phyloP scores from a whole-genome alignment of 129 eudicot species.

The Centrapalus pauciflorus region DNA sequence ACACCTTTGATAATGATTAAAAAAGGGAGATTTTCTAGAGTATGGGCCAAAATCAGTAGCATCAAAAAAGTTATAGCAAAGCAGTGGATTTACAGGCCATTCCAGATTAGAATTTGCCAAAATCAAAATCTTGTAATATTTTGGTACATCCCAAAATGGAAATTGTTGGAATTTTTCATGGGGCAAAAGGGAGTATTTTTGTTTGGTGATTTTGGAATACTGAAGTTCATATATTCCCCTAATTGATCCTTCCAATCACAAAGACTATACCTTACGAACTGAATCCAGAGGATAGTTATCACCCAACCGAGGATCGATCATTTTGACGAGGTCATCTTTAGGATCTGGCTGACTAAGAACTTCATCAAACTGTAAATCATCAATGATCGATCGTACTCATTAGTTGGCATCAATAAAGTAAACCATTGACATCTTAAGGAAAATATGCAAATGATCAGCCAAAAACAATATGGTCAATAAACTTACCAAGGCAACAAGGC shows the following conservation, averaged over 20 bases:
- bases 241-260: not conserved
- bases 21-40: too few relatives aligned
- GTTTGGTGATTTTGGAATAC: not conserved
- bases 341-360: constrained; percentile 51
- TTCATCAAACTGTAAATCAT: constrained; percentile 60
- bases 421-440: not conserved
- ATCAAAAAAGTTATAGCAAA: too few relatives aligned
- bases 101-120: too few relatives aligned
- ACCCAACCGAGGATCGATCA: constrained; percentile 78
- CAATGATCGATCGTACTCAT: not conserved
- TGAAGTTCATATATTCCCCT: not conserved
- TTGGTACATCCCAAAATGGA: too few relatives aligned
- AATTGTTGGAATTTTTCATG: not conserved
- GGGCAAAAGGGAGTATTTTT: not conserved
- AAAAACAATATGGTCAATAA: constrained; percentile 1
- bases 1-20: too few relatives aligned
- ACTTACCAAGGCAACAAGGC: constrained; percentile 78
- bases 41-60: too few relatives aligned
- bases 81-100: too few relatives aligned
- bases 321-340: constrained; percentile 44
- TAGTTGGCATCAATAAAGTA: not conserved
- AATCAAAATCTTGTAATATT: too few relatives aligned
- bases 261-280: constrained; percentile 51
- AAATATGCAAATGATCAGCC: not conserved
- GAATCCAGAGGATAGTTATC: constrained; percentile 72